phyloP scores from a whole-genome alignment of 345 rosid species.

The Sisymbrium altissimum region DNA sequence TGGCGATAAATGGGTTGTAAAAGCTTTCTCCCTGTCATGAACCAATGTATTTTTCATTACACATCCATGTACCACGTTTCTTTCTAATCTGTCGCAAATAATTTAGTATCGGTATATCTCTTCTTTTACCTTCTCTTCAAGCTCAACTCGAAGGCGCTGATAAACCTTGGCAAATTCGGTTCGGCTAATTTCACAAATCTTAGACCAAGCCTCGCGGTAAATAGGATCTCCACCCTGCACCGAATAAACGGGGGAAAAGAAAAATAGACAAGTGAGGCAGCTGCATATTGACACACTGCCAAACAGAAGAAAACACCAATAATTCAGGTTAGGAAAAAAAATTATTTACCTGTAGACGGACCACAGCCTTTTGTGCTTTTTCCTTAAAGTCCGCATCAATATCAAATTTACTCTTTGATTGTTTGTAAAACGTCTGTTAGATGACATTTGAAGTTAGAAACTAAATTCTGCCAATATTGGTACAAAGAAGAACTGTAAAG shows the following conservation, averaged over 20 bases:
- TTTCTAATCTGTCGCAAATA: neutral
- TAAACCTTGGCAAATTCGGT: conserved; percentile 81
- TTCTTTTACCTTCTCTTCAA: conserved; percentile 78
- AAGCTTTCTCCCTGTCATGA: conserved; percentile 91
- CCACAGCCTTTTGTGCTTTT: conserved; percentile 90
- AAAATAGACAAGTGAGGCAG: neutral
- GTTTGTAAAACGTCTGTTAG: conserved; percentile 71
- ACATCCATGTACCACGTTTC: neutral
- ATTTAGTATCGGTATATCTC: neutral
- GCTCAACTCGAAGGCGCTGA: conserved; percentile 63
- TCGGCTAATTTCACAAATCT: conserved; percentile 74
- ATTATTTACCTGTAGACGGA: conserved; percentile 75
- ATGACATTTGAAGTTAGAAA: conserved; percentile 30
- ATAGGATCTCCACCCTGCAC: conserved; percentile 75
- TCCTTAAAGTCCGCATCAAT: conserved; percentile 69
- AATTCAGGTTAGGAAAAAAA: neutral
- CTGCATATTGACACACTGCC: neutral
- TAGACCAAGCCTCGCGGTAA: conserved; percentile 79
- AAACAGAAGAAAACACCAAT: conserved; percentile 2
- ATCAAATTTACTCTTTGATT: conserved; percentile 78
- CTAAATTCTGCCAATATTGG: neutral
- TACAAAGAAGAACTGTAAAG: conserved; percentile 1
- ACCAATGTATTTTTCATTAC: conserved; percentile 9
- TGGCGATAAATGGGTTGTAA: conserved; percentile 74
- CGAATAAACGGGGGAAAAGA: neutral